Evolutionary conservation across 2,329 filamentous ascomycete species (phyloP), one percentile per base, ranked within the genome.

Genomic region (Penicillium sp.): DNA sequence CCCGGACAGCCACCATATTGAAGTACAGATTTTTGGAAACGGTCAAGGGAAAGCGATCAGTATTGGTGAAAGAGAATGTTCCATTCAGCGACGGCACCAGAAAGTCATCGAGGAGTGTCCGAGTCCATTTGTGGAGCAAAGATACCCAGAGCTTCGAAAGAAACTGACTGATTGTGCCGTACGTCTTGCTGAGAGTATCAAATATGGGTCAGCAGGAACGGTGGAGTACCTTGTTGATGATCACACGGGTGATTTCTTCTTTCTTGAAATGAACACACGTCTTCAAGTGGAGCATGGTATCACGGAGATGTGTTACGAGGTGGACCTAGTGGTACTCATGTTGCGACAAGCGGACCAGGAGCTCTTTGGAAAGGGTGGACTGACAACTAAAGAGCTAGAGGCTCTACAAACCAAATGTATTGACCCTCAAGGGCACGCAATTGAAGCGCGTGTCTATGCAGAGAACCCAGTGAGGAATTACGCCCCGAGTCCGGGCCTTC

Each of bases 61-160:
- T n/a, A 85, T 96, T 29, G 91, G 92, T 21, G 92, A 96, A 77
- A 82, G 92, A 55, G 92, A 96, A 72, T 96, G 92, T 75, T 93
- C 90, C 51, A 83, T 96, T 13, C 92, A 96, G 76, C 80, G 92
- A 62, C 80, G 92, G 42, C 92, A 96, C 70, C 92, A 96, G 72
- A 96, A 96, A 77, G 90, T 96, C 43, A 83, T 96, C 23, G 92
- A 96, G 72, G 92, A 96, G 75, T 92, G 89, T 3, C 92, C 92
- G 0, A 91, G 90, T 14, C 91, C 92, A 0, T 87, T 88, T 58
- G 77, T 85, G 0, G 73, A n/a, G 6, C 45, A 76, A 49, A 75
- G 67, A 43, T 75, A 81, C 53, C 72, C 73, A 79, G 85, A 73
- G 82, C 86, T 85, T 80, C 88, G 68, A 73, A 85, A 77, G 82